Evolutionary conservation across 2,329 filamentous ascomycete species (phyloP).

Genomic region (Neophaeococcomyces aloes): DNA sequence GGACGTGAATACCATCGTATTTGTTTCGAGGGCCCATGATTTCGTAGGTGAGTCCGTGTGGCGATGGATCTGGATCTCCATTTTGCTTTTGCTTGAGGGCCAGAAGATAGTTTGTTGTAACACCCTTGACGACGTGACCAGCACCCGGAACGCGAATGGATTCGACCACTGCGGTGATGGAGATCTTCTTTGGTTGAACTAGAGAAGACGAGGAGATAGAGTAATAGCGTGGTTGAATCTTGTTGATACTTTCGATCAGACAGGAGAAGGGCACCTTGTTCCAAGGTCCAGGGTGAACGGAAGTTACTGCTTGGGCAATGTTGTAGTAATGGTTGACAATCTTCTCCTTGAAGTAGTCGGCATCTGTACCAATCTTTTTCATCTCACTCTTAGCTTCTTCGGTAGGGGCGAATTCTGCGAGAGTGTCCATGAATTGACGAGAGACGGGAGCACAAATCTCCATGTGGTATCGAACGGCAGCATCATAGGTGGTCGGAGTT

Average conservation of each 20-base stretch:
- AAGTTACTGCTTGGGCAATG: constrained; percentile 72
- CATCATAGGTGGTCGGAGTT: constrained; percentile 90
- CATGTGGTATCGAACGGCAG: constrained; percentile 87
- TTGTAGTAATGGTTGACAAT: constrained; percentile 74
- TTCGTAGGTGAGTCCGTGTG: constrained; percentile 75
- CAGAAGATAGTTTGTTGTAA: constrained; percentile 91
- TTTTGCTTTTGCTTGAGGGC: constrained; percentile 96
- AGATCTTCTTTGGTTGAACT: constrained; percentile 88
- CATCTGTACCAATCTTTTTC: constrained; percentile 78
- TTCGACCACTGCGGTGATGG: constrained; percentile 91
- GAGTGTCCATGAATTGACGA: constrained; percentile 80
- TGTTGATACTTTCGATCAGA: constrained; percentile 84
- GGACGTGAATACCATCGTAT: constrained; percentile 90
- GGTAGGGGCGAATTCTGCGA: constrained; percentile 80
- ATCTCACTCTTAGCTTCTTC: constrained; percentile 80
- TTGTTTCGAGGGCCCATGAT: constrained; percentile 88
- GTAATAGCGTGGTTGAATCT: constrained; percentile 96
- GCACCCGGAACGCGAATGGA: constrained; percentile 67
- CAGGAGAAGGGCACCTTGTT: constrained; percentile 81
- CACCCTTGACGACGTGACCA: constrained; percentile 73
- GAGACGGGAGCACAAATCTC: constrained; percentile 93
- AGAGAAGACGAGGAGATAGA: constrained; percentile 96
- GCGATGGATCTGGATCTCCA: constrained; percentile 67
- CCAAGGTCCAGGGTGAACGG: constrained; percentile 66
- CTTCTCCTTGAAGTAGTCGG: constrained; percentile 87